Evolutionary conservation across 768 basidiomycete species (phyloP).

Genomic region (Tylopilus balloui): DNA sequence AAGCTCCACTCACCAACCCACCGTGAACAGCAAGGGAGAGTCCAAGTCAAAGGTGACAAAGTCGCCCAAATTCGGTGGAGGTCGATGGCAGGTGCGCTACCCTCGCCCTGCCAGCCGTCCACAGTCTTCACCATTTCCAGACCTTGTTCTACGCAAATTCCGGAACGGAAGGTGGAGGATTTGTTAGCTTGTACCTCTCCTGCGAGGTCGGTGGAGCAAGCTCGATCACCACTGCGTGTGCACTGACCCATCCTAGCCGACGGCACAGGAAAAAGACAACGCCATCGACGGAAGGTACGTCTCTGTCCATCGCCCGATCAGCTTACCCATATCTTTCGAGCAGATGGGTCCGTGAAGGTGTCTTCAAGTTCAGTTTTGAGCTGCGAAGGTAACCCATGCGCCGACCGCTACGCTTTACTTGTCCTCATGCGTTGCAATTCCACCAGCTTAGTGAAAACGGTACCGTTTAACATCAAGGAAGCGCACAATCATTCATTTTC

Average conservation of each 20-base stretch:
- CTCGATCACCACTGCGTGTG: neutral
- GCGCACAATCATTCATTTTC: conserved; percentile 81
- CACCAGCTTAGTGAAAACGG: conserved; percentile 42
- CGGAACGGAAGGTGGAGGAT: conserved; percentile 56
- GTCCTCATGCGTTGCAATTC: neutral
- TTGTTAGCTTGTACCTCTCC: conserved; percentile 73
- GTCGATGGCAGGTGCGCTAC: conserved; percentile 59
- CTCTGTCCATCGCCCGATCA: neutral
- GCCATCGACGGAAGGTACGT: conserved; percentile 57
- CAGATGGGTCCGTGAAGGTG: conserved; percentile 81
- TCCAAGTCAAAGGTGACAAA: conserved; percentile 74
- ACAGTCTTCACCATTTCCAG: conserved; percentile 32
- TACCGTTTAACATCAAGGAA: conserved; percentile 64
- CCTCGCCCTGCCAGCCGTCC: neutral
- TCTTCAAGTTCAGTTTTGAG: conserved; percentile 85
- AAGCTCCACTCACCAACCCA: neutral
- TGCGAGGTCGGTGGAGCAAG: conserved; percentile 59
- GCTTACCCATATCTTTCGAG: neutral
- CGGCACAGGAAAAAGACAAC: conserved; percentile 66
- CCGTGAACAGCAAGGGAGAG: conserved; percentile 56
- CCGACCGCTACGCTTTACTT: neutral
- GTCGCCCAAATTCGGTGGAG: conserved; percentile 72
- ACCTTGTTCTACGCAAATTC: conserved; percentile 84
- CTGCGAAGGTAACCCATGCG: conserved; percentile 51
- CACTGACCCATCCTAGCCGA: conserved; percentile 49